Percentiles rank a stretch among this genome's conserved stretches.
phyloP scores from a whole-genome alignment of 805 yeast genomes.

The Hanseniaspora vineae region DNA sequence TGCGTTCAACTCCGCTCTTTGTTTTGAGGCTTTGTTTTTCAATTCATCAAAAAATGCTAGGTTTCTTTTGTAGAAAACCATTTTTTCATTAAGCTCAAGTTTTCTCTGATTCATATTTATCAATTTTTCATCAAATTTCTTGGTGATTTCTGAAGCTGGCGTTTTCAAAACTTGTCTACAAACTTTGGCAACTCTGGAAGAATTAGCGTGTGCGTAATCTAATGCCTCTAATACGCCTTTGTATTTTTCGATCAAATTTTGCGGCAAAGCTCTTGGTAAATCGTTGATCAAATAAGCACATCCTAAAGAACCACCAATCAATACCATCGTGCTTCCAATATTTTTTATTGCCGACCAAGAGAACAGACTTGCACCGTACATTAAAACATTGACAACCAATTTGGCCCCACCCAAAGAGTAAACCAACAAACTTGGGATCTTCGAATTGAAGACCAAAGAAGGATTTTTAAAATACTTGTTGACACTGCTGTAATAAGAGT shows the following conservation, averaged over 20 bases:
- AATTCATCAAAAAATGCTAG: constrained; percentile 17
- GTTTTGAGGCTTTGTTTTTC: constrained; percentile 8
- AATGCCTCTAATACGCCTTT: constrained; percentile 44
- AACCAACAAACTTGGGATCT: constrained; percentile 21
- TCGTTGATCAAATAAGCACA: constrained; percentile 59
- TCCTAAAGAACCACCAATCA: constrained; percentile 39
- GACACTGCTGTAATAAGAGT: not conserved
- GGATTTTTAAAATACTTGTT: constrained; percentile 16
- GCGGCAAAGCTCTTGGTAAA: constrained; percentile 79
- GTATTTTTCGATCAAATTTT: constrained; percentile 66
- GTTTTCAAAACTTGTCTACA: constrained; percentile 66
- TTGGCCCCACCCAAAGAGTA: constrained; percentile 29
- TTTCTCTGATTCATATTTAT: constrained; percentile 18
- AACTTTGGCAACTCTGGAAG: constrained; percentile 69
- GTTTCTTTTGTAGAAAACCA: constrained; percentile 14
- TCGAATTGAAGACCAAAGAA: constrained; percentile 22
- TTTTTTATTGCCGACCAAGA: constrained; percentile 27
- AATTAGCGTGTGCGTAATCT: constrained; percentile 71
- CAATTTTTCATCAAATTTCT: constrained; percentile 17
- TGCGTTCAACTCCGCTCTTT: not conserved
- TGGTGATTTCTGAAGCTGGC: constrained; percentile 74
- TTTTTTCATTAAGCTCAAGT: constrained; percentile 17
- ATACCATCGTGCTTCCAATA: constrained; percentile 39
- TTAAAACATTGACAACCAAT: constrained; percentile 24
- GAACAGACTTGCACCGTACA: constrained; percentile 27